These are phyloP conservation scores for Apiospora koreana DNA, from an alignment of 2,329 filamentous ascomycete genomes.

Conservation along the genomic window DNA sequence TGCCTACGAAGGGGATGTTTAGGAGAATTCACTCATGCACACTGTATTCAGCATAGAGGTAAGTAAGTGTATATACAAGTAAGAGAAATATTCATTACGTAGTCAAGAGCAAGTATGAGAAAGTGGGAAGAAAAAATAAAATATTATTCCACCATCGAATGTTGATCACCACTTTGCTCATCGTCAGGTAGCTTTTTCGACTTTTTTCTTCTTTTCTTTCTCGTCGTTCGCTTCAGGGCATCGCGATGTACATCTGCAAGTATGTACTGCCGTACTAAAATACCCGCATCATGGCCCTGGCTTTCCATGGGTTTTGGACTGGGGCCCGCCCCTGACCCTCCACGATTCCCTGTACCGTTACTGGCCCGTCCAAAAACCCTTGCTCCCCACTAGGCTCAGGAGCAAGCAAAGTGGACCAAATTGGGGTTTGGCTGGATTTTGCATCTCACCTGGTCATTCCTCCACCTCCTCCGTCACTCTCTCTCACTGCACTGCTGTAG, in stretches of 20 bases:
- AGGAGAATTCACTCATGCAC: background rate
- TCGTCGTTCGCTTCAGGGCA: background rate
- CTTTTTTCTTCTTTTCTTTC: background rate
- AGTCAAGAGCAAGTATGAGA: background rate
- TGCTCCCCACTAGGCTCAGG: background rate
- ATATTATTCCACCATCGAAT: background rate
- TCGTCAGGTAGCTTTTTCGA: background rate
- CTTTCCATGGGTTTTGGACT: background rate
- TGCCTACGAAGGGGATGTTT: background rate
- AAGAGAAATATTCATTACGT: background rate
- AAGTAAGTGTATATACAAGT: background rate
- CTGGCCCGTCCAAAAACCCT: constrained; percentile 1
- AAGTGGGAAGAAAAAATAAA: background rate
- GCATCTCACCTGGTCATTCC: constrained; percentile 9
- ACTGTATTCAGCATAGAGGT: background rate
- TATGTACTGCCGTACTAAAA: background rate
- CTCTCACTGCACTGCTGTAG: background rate
- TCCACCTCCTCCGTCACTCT: constrained; percentile 3
- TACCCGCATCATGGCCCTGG: constrained; percentile 7
- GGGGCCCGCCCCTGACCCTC: background rate
- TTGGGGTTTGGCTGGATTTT: constrained; percentile 9
- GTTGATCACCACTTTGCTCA: background rate
- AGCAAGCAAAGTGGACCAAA: constrained; percentile 6
- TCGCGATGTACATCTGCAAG: background rate
- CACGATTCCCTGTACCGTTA: constrained; percentile 1